phyloP scores from a whole-genome alignment of 2,329 filamentous ascomycete species.

The Aspergillus cejpii region DNA sequence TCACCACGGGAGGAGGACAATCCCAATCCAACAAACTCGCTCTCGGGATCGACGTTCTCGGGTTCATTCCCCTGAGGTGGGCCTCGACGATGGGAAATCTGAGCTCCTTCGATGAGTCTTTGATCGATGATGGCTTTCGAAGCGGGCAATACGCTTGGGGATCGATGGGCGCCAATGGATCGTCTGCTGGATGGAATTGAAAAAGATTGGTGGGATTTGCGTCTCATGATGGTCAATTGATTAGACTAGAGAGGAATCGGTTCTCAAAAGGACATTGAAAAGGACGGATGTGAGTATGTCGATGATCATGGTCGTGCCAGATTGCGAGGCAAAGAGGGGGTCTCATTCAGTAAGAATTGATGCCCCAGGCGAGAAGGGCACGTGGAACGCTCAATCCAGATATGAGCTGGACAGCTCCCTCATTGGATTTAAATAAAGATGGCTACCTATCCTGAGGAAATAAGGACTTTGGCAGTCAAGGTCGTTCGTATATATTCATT shows the following conservation, averaged over 20 bases:
- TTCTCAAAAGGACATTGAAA: no score
- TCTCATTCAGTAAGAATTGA: not conserved
- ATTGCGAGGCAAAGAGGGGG: not conserved
- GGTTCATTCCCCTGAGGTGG: not conserved
- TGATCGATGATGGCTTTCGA: constrained; percentile 18
- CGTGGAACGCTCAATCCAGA: not conserved
- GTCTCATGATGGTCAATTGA: constrained; percentile 14
- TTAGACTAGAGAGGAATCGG: not conserved
- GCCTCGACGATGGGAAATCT: constrained; percentile 8
- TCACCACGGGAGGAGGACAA: constrained; percentile 13
- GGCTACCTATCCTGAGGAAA: not conserved
- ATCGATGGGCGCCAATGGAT: constrained; percentile 2
- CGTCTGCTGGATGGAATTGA: constrained; percentile 9
- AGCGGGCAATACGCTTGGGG: constrained; percentile 4
- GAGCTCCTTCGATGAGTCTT: constrained; percentile 21
- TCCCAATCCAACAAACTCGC: not conserved
- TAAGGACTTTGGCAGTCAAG: not conserved
- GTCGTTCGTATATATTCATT: not conserved
- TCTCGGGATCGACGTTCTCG: not conserved
- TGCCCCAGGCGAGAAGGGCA: not conserved
- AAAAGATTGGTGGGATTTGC: constrained; percentile 4
- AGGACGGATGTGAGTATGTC: no score
- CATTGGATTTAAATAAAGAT: not conserved
- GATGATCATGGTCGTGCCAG: not conserved
- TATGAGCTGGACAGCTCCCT: not conserved